These are phyloP conservation scores for Daldinia vernicosa DNA, from an alignment of 495 filamentous ascomycete species.

Conservation along the genomic window DNA sequence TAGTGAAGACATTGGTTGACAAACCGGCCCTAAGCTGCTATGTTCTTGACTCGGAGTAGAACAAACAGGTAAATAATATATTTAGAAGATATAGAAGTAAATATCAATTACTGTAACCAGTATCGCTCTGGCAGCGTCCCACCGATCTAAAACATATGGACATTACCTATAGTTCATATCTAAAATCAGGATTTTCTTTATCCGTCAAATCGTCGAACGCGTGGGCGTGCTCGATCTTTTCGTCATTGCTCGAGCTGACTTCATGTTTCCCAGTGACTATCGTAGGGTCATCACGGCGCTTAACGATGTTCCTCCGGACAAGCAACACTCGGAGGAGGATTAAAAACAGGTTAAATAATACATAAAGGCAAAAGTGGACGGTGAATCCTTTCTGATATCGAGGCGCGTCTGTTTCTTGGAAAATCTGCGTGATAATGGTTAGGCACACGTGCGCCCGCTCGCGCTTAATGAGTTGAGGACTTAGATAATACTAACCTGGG, in stretches of 20 bases:
- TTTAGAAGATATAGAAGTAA: neutral
- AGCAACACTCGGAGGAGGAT: slow-evolving; percentile 8
- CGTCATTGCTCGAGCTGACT: neutral
- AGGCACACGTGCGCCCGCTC: neutral
- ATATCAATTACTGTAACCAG: neutral
- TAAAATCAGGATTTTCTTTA: neutral
- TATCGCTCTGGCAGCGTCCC: neutral
- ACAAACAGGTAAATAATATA: too few relatives aligned
- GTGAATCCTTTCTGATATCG: slow-evolving; percentile 15
- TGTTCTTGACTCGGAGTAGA: too few relatives aligned
- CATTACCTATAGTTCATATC: neutral
- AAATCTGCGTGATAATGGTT: neutral
- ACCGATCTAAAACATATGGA: too few relatives aligned
- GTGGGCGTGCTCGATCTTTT: neutral
- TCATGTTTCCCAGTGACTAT: neutral
- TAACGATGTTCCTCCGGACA: neutral
- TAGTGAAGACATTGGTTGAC: too few relatives aligned
- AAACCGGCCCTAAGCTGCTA: too few relatives aligned
- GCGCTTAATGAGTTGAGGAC: neutral
- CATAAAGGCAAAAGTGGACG: slow-evolving; percentile 16
- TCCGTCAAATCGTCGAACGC: neutral
- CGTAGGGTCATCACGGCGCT: neutral
- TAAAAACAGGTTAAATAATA: slow-evolving; percentile 11
- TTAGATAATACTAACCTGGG: neutral
- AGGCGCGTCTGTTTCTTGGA: neutral